phyloP scores from a whole-genome alignment of 2,329 filamentous ascomycete species.

The Ceratocystis eucalypticola region DNA sequence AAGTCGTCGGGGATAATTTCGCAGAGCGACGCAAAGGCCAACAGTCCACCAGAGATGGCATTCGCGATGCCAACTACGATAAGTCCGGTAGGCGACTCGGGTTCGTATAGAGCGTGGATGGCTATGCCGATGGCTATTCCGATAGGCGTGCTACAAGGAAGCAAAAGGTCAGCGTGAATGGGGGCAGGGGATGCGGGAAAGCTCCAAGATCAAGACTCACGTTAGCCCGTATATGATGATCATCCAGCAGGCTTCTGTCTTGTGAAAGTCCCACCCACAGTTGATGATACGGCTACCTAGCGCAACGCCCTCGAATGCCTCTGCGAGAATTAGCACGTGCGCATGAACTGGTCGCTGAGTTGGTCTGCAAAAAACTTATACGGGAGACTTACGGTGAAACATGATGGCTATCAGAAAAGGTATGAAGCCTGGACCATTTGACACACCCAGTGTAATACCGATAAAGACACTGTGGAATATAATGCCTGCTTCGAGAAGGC shows the following conservation, averaged over 20 bases:
- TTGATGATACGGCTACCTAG: conserved; percentile 51
- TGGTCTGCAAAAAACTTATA: not conserved
- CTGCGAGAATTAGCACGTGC: conserved; percentile 21
- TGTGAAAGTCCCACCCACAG: conserved; percentile 32
- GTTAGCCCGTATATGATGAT: conserved; percentile 44
- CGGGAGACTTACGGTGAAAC: conserved; percentile 45
- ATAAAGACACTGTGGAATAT: conserved; percentile 71
- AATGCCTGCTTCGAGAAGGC: conserved; percentile 58
- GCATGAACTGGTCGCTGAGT: conserved; percentile 15
- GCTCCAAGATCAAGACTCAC: conserved; percentile 25
- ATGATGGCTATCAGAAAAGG: conserved; percentile 67
- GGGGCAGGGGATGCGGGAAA: not conserved
- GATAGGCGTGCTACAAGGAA: conserved; percentile 43
- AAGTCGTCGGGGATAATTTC: conserved; percentile 63
- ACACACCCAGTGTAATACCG: conserved; percentile 69
- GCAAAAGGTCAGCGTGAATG: not conserved
- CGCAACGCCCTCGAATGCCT: conserved; percentile 44
- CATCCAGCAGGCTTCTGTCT: conserved; percentile 42
- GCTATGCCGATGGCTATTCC: conserved; percentile 61
- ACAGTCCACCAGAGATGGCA: conserved; percentile 55
- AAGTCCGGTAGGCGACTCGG: conserved; percentile 49
- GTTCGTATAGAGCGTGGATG: conserved; percentile 57
- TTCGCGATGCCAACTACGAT: conserved; percentile 64
- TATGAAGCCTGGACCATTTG: conserved; percentile 60
- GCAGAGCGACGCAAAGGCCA: conserved; percentile 58